Percentiles rank a stretch among this genome's conserved stretches.
Evolutionary conservation across 176 grass and related monocot species (phyloP).

Genomic region (barley (Hordeum vulgare)): DNA sequence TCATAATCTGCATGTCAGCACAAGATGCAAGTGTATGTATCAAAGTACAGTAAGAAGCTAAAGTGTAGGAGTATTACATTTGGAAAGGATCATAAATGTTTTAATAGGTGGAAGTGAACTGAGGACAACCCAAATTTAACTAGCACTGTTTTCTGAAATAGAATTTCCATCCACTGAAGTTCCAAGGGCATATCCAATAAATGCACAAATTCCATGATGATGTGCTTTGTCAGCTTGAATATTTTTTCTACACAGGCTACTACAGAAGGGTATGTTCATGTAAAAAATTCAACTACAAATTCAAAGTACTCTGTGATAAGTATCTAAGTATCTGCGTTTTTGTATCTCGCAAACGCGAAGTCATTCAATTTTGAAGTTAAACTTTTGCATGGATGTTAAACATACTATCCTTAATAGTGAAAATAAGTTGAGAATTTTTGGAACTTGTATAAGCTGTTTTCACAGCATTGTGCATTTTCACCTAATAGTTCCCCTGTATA

Average conservation of each 20-base stretch:
- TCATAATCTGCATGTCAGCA: neutral
- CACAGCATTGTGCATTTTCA: neutral
- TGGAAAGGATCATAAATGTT: neutral
- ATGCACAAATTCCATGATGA: neutral
- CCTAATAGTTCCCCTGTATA: neutral
- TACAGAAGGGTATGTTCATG: neutral
- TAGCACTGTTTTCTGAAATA: neutral
- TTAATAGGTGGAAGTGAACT: slow-evolving; percentile 3
- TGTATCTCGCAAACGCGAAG: neutral
- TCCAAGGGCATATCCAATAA: neutral
- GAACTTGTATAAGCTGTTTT: neutral
- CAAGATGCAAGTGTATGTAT: slow-evolving; percentile 2
- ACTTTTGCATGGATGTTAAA: neutral
- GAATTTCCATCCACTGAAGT: neutral
- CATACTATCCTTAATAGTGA: neutral
- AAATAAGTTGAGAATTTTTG: neutral
- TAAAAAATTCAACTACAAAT: neutral
- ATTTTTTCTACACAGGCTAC: neutral
- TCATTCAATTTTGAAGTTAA: neutral
- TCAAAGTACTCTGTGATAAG: neutral
- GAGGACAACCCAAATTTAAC: neutral
- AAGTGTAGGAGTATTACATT: neutral
- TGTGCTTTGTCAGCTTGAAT: neutral
- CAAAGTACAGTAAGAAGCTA: neutral
- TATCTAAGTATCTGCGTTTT: neutral